These are phyloP conservation scores for Plectosphaerella cucumerina DNA, from an alignment of 2,329 filamentous ascomycete species.

Conservation along the genomic window DNA sequence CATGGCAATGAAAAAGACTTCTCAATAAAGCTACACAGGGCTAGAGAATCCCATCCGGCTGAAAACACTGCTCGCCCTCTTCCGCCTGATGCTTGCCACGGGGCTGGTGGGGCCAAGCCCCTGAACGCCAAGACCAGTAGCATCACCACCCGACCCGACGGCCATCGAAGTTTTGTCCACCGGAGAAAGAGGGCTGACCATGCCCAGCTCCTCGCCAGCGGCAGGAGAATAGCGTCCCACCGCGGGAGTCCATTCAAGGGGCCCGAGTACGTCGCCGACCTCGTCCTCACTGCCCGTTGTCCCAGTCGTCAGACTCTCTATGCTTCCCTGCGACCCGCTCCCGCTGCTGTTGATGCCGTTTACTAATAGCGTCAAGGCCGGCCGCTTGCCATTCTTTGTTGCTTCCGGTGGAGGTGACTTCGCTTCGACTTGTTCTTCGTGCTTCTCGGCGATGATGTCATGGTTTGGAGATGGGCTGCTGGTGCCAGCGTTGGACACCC, in stretches of 20 bases:
- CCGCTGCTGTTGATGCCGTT: slow-evolving; percentile 5
- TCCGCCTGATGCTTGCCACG: slow-evolving; percentile 4
- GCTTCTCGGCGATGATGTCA: background rate
- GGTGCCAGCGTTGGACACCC: background rate
- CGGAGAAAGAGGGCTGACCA: slow-evolving; percentile 15
- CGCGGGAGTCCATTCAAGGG: slow-evolving; percentile 7
- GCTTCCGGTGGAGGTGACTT: background rate
- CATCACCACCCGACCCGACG: background rate
- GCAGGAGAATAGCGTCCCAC: background rate
- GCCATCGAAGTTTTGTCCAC: background rate
- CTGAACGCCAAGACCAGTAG: background rate
- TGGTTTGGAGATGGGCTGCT: background rate
- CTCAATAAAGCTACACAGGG: background rate
- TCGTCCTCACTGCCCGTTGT: slow-evolving; percentile 14
- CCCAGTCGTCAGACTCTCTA: background rate
- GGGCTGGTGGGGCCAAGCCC: background rate
- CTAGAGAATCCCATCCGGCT: slow-evolving; percentile 8
- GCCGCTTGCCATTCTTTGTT: background rate
- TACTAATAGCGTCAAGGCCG: background rate
- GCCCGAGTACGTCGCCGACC: slow-evolving; percentile 10
- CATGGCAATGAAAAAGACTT: too few species aligned
- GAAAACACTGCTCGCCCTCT: slow-evolving; percentile 11
- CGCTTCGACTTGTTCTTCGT: background rate
- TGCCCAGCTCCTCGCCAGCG: slow-evolving; percentile 9
- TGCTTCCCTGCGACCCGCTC: background rate